phyloP scores from a whole-genome alignment of 2,329 filamentous ascomycete genomes.

The Fusarium nematophilum region DNA sequence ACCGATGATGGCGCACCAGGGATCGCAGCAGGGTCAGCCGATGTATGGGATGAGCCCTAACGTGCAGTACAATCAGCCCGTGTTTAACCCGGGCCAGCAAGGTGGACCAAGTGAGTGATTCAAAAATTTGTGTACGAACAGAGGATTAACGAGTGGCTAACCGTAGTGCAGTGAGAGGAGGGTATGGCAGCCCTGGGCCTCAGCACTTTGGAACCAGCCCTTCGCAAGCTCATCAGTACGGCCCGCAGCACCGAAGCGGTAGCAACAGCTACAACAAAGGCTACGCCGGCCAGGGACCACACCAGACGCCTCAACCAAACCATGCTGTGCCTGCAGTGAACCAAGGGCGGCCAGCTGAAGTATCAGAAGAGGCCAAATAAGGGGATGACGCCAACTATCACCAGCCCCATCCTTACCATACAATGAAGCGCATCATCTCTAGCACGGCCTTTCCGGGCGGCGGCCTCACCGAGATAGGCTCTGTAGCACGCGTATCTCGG shows the following conservation, averaged over 20 bases:
- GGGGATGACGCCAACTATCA: conserved; percentile 21
- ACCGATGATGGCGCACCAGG: conserved; percentile 94
- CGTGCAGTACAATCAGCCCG: conserved; percentile 79
- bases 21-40: conserved; percentile 89
- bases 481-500: conserved; percentile 39
- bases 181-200: conserved; percentile 68
- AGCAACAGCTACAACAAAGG: conserved; percentile 66
- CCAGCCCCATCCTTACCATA: conserved; percentile 24
- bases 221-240: conserved; percentile 73
- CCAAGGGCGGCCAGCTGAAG: conserved; percentile 50
- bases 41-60: conserved; percentile 81
- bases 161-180: conserved; percentile 66
- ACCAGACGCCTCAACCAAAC: conserved; percentile 52
- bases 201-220: conserved; percentile 75
- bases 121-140: conserved; percentile 9
- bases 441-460: conserved; percentile 37
- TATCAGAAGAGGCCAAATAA: conserved; percentile 60
- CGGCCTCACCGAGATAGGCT: conserved; percentile 37
- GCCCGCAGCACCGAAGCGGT: conserved; percentile 66
- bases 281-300: conserved; percentile 58
- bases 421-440: conserved; percentile 38
- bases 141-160: conserved; percentile 49
- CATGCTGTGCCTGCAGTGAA: conserved; percentile 50
- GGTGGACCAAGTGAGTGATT: conserved; percentile 75
- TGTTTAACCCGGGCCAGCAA: conserved; percentile 76